phyloP scores from a whole-genome alignment of 2,329 filamentous ascomycete species.

The Monilinia laxa region DNA sequence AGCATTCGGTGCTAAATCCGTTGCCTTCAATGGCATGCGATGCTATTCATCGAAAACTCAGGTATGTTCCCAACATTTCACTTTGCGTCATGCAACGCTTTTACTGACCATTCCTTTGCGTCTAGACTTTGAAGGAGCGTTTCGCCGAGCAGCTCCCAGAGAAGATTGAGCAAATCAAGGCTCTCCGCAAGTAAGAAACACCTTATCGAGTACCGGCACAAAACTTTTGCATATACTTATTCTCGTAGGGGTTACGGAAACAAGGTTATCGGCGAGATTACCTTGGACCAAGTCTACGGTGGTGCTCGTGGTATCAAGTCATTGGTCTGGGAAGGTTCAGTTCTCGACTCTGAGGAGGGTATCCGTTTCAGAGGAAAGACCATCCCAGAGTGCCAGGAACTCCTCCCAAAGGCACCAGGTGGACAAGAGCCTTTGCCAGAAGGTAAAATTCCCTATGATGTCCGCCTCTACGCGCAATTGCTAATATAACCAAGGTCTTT shows the following conservation, averaged over 20 bases:
- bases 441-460: constrained; percentile 51
- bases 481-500: constrained; percentile 64
- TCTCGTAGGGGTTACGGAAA: constrained; percentile 77
- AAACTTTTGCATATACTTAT: constrained; percentile 31
- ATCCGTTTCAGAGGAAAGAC: constrained; percentile 99
- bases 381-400: constrained; percentile 96
- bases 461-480: not conserved
- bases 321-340: constrained; percentile 97
- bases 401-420: constrained; percentile 94
- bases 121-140: constrained; percentile 92
- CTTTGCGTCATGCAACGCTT: constrained; percentile 32
- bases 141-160: constrained; percentile 94
- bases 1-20: constrained; percentile 65
- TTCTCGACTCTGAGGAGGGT: constrained; percentile 97
- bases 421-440: constrained; percentile 97
- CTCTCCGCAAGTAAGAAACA: constrained; percentile 79
- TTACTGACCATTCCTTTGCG: constrained; percentile 25
- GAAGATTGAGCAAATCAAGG: constrained; percentile 99
- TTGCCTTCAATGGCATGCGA: constrained; percentile 78
- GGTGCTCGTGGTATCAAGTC: constrained; percentile 99
- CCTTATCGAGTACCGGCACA: not conserved
- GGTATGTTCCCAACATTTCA: constrained; percentile 52
- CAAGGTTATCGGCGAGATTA: constrained; percentile 97
- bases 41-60: constrained; percentile 92
- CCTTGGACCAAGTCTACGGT: constrained; percentile 98